A percentile compares a stretch with the other conserved stretches of the same genome.
Conservation (phyloP, 2,329 filamentous ascomycete species). For the Curvularia spicifera region DNA sequence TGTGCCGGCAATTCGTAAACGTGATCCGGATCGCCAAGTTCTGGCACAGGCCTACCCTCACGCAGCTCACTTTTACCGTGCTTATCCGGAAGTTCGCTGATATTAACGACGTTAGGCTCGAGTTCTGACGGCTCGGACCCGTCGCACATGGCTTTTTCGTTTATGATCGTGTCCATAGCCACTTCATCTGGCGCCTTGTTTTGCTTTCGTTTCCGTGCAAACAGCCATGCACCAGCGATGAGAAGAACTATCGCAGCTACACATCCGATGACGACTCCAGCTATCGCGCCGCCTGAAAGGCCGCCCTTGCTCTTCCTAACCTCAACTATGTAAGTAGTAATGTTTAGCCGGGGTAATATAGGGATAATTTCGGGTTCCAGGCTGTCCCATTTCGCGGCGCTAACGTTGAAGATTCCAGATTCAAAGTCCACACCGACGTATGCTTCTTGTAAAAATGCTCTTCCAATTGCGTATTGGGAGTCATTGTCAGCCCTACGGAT, state of each 20-base stretch:
- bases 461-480: slow-evolving; percentile 65
- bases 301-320: neutral
- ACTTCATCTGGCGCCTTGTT: neutral
- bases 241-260: neutral
- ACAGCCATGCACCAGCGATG: neutral
- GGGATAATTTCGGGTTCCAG: neutral
- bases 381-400: neutral
- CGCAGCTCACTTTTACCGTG: neutral
- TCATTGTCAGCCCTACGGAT: slow-evolving; percentile 50
- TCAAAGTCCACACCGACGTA: slow-evolving; percentile 56
- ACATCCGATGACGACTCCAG: slow-evolving; percentile 1
- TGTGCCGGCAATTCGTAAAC: neutral
- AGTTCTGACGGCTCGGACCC: neutral
- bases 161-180: neutral
- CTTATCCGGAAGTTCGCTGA: neutral
- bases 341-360: neutral
- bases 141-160: neutral
- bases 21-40: neutral
- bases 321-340: neutral
- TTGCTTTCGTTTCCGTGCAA: neutral
- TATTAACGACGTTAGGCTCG: neutral
- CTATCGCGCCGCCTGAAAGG: neutral
- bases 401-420: slow-evolving; percentile 41
- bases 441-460: slow-evolving; percentile 71
- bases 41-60: neutral